These are phyloP conservation scores for Albifimbria verrucaria DNA, from an alignment of 2,329 filamentous ascomycete genomes.

Conservation along the genomic window DNA sequence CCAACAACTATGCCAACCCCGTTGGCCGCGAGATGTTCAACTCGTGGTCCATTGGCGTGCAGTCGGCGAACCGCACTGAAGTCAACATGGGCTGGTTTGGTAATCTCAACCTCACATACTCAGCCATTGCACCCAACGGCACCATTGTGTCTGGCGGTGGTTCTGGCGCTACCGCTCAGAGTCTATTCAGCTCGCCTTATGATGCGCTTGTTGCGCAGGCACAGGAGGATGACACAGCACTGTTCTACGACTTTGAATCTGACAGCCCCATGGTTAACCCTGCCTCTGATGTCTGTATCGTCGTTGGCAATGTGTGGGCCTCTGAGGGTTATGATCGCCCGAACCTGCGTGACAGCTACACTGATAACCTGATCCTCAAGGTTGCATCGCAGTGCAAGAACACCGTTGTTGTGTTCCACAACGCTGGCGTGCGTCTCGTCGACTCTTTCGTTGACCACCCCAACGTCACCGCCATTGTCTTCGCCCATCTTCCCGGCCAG, in stretches of 20 bases:
- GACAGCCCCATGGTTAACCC: slow-evolving; percentile 30
- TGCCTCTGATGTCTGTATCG: slow-evolving; percentile 63
- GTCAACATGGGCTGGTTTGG: slow-evolving; percentile 1
- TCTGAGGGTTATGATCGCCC: slow-evolving; percentile 72
- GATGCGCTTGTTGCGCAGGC: slow-evolving; percentile 1
- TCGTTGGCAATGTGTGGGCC: slow-evolving; percentile 77
- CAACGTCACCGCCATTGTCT: slow-evolving; percentile 62
- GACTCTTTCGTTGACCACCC: slow-evolving; percentile 62
- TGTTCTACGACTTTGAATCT: slow-evolving; percentile 37
- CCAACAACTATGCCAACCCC: slow-evolving; percentile 43
- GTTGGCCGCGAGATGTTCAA: slow-evolving; percentile 21
- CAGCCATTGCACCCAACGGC: slow-evolving; percentile 47
- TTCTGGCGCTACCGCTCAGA: slow-evolving; percentile 48
- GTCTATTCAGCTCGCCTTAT: slow-evolving; percentile 29
- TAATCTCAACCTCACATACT: slow-evolving; percentile 44
- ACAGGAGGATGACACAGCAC: slow-evolving; percentile 1
- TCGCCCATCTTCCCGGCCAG: slow-evolving; percentile 64
- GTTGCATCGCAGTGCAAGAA: slow-evolving; percentile 59
- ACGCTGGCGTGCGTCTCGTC: slow-evolving; percentile 58
- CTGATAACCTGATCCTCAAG: slow-evolving; percentile 55
- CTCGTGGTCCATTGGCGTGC: neutral
- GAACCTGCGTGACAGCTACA: slow-evolving; percentile 66
- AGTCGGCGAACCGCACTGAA: slow-evolving; percentile 2
- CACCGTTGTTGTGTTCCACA: slow-evolving; percentile 63
- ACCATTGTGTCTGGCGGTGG: slow-evolving; percentile 51